Base-by-base conservation (phyloP, 306 rosid genomes). In the Rubus parviflorus region DNA sequence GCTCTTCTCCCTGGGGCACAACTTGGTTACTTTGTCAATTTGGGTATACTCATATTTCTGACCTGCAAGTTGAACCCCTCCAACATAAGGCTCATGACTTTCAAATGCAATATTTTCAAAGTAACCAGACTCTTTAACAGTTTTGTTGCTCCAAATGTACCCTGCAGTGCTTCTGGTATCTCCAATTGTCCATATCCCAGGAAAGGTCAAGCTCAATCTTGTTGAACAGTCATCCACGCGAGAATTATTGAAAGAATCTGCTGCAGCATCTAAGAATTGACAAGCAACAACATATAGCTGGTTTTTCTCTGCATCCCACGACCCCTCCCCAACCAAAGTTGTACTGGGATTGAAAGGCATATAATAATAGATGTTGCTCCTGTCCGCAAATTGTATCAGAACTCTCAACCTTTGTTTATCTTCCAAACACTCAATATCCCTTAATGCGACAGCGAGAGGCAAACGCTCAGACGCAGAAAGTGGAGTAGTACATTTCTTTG, bases 111-210 rank as follows among this genome's bases (percentile, higher is more conserved):
- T 84, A 65, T 6, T 65, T 43, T 76, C 77, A 70, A 87, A 89
- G 78, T 78, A 82, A 30, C 81, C 69, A 0, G 42, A 5, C 51
- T 77, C 87, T 2, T 30, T 53, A 47, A 12, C 30, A 35, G 80
- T 46, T 77, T 84, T 89, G 65, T 75, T 81, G 61, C 78, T 86
- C 94, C 92, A 90, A 47, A 88, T 83, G 58, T 84, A 67, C 61
- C 92, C 92, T 40, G 74, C 80, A 9, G 75, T 23, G 19, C 62
- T 76, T 11, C 76, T 78, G 30, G 75, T 73, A 0, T 76, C 41
- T 19, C 65, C 41, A 56, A 88, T 88, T 81, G 90, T 82, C 90
- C 87, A 82, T 70, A 52, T 54, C 68, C 83, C 78, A 4, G 88
- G 88, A 72, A 80, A 70, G 54, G 48, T 75, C 75, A 89, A 58